Evolutionary conservation across 371 early-diverging fungal genomes (phyloP).

Genomic region (Zychaea mexicana): DNA sequence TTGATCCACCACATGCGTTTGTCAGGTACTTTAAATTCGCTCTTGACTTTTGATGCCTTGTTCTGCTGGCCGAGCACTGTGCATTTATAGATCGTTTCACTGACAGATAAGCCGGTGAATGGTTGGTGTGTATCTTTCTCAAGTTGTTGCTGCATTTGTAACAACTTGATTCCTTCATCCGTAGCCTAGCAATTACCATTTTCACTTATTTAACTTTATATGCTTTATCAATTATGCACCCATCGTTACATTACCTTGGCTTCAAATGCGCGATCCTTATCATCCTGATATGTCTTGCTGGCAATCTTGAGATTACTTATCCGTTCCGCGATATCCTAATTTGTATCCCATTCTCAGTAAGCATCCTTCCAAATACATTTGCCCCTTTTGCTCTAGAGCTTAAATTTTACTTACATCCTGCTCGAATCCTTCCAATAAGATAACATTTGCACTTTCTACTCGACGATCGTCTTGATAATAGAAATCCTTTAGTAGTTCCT

Average conservation of each 20-base stretch:
- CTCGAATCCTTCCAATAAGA: conserved; percentile 62
- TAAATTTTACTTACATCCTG: conserved; percentile 41
- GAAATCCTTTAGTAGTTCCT: conserved; percentile 83
- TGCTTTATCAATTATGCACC: neutral
- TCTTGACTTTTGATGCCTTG: conserved; percentile 76
- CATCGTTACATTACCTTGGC: conserved; percentile 74
- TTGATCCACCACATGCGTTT: conserved; percentile 88
- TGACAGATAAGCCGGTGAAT: conserved; percentile 77
- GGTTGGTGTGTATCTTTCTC: conserved; percentile 71
- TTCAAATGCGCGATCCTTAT: conserved; percentile 73
- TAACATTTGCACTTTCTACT: conserved; percentile 73
- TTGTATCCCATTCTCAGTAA: no score
- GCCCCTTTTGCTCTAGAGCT: no score
- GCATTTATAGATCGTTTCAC: conserved; percentile 85
- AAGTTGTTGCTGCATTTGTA: conserved; percentile 73
- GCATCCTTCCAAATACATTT: no score
- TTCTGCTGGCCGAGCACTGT: conserved; percentile 71
- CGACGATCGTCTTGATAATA: conserved; percentile 94
- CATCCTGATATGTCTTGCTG: conserved; percentile 72
- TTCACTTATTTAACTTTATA: conserved; percentile 14
- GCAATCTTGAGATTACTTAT: conserved; percentile 73
- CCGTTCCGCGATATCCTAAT: conserved; percentile 59
- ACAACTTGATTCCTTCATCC: conserved; percentile 76
- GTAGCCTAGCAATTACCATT: conserved; percentile 50
- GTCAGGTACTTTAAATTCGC: conserved; percentile 90